A percentile compares a stretch with the other conserved stretches of the same genome.
Conservation (phyloP, 768 basidiomycete species). For the Collybia sp. region DNA sequence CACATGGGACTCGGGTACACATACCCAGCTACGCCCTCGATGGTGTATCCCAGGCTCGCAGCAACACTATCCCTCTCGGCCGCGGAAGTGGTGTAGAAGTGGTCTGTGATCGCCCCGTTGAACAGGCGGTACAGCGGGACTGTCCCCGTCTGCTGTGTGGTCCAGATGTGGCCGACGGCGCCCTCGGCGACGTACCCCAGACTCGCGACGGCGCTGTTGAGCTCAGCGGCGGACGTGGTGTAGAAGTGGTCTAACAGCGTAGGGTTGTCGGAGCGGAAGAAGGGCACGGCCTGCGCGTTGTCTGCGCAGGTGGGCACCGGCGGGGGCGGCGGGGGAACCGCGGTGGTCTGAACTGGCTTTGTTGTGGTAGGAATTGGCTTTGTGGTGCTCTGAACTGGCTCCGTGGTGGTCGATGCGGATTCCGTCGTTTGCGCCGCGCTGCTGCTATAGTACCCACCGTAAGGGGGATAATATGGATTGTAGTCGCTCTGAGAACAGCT, state of each 20-base stretch:
- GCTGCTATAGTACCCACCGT: too few species aligned
- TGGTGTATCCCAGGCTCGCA: conserved; percentile 5
- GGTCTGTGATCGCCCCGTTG: conserved; percentile 9
- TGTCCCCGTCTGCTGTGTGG: conserved; percentile 2
- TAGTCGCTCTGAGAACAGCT: too few species aligned
- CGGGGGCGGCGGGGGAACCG: too few species aligned
- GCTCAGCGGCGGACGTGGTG: conserved; percentile 8
- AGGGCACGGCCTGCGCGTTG: conserved; percentile 4
- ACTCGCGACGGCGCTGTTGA: conserved; percentile 5
- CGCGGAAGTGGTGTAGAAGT: conserved; percentile 19
- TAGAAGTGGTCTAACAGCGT: conserved; percentile 7
- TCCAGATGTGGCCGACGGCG: conserved; percentile 11
- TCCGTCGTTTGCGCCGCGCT: too few species aligned
- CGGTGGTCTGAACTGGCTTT: too few species aligned
- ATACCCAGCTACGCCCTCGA: conserved; percentile 14
- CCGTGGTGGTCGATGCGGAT: too few species aligned
- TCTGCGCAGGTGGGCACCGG: conserved; percentile 5
- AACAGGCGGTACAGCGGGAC: conserved; percentile 17
- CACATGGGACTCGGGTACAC: conserved; percentile 5
- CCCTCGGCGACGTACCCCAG: conserved; percentile 11
- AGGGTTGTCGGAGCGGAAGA: conserved; percentile 4
- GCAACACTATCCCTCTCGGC: conserved; percentile 11
- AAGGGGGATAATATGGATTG: too few species aligned
- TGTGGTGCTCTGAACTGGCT: too few species aligned
- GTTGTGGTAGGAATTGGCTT: too few species aligned